Evolutionary conservation across 164 flowering plant species (phyloP).

Genomic region (Magnolia officinalis): DNA sequence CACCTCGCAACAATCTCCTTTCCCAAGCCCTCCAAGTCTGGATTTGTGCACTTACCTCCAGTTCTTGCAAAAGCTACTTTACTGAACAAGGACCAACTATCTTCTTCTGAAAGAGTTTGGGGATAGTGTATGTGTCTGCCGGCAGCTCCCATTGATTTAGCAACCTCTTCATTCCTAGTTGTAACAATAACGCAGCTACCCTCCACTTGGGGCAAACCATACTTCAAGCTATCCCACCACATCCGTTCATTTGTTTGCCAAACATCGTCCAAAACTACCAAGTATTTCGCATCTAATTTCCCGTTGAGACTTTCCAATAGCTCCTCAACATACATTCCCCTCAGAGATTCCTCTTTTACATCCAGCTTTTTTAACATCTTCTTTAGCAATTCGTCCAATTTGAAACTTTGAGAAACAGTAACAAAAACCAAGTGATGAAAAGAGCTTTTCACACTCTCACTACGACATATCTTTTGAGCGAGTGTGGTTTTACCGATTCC

Average conservation of each 20-base stretch:
- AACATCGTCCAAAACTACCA: not conserved
- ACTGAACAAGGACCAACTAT: not conserved
- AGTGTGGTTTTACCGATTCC: not conserved
- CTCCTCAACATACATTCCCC: not conserved
- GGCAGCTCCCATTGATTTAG: slow-evolving; percentile 1
- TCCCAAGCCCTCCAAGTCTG: not conserved
- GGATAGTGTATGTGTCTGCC: not conserved
- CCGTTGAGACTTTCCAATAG: not conserved
- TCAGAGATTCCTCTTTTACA: not conserved
- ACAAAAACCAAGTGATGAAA: not conserved
- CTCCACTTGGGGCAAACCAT: not conserved
- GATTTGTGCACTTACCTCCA: not conserved
- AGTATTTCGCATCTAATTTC: not conserved
- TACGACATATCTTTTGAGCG: not conserved
- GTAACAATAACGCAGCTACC: not conserved
- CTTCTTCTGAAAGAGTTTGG: not conserved
- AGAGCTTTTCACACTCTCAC: not conserved
- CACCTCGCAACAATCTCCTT: not conserved
- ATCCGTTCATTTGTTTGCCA: not conserved
- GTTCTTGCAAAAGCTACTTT: slow-evolving; percentile 2
- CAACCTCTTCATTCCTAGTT: not conserved
- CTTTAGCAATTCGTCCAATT: not conserved
- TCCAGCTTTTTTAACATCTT: not conserved
- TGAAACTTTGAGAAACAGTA: not conserved
- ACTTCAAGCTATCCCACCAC: not conserved